Conservation (phyloP, 2,329 filamentous ascomycete species). For the Domatiomyces globalis region DNA sequence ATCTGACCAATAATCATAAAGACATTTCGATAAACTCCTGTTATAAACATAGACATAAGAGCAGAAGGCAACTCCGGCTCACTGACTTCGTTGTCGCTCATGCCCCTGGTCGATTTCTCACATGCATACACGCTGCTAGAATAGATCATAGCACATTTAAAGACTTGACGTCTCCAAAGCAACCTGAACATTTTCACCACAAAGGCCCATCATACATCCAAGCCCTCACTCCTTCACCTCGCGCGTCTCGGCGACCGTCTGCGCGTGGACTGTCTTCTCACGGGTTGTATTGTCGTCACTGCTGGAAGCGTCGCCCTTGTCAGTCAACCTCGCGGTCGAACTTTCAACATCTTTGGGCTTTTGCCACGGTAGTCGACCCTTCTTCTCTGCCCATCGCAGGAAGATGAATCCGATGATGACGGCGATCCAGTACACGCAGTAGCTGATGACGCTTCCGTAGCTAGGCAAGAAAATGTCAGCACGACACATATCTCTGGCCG, state of each 20-base stretch:
- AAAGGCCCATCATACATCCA: background rate
- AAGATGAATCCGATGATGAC: constrained; percentile 51
- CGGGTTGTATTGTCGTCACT: constrained; percentile 1
- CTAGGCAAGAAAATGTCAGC: background rate
- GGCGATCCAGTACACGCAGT: constrained; percentile 74
- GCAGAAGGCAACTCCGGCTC: background rate
- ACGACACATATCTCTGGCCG: background rate
- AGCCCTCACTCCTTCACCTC: background rate
- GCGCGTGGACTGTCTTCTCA: background rate
- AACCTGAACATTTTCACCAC: background rate
- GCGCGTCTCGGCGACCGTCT: background rate
- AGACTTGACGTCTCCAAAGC: background rate
- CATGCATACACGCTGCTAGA: background rate
- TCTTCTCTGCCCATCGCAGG: constrained; percentile 52
- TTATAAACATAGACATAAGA: background rate
- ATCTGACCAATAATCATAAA: background rate
- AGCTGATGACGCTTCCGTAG: constrained; percentile 72
- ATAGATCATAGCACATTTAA: background rate
- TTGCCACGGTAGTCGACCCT: constrained; percentile 12
- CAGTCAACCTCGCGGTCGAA: background rate
- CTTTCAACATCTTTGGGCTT: constrained; percentile 7
- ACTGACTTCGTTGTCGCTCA: background rate
- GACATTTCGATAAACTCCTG: background rate
- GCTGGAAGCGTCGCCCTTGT: background rate
- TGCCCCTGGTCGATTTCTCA: background rate